Base-by-base conservation (phyloP, 139 green algal genomes). In the Coelastrella sp. region DNA sequence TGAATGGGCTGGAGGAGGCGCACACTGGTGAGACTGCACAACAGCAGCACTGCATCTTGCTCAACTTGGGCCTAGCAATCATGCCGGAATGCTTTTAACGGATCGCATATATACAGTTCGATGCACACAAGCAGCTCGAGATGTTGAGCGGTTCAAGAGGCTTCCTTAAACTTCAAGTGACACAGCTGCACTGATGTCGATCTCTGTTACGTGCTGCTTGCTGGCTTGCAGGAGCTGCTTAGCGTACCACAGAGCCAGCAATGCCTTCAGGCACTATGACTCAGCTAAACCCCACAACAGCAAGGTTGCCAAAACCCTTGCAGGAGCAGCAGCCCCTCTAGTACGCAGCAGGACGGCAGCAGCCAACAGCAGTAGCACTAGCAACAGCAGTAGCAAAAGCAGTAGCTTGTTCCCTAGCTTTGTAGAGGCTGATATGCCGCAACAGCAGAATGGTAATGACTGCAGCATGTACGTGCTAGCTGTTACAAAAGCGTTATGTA, bases 401-500 rank as follows among this genome's bases (percentile, higher is more conserved):
- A 84, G n/a, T 60, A 76, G 10, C 61, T 68, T 58, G 17, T 80
- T 74, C 2, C 60, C 32, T 7, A 3, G 7, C 11, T 79, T 87
- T 22, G 87, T 93, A n/a, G 71, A 83, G n/a, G 77, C 88, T 14
- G n/a, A 3, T 22, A 90, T 84, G 17, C 95, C 95, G 8, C 80
- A 93, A 73, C 96, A 98, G 83, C 58, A 61, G 2, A 98, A 98
- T 79, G 74, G 88, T 11, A 92, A 96, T 73, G 96, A 98, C 81
- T 98, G 96, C 81, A 96, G 96, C 0, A 19, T 96, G 81, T 95
- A 96, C 68, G 80, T 97, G 19, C 65, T 98, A n/a, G 95, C 93
- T 5, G 7, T 94, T 20, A 93, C 95, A 3, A 22, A 89, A 3
- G 88, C 90, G 17, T 68, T 95, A 17, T 90, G 83, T n/a, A 22